Evolutionary conservation across 164 flowering plant genomes (phyloP).

Genomic region (Warburgia ugandensis): DNA sequence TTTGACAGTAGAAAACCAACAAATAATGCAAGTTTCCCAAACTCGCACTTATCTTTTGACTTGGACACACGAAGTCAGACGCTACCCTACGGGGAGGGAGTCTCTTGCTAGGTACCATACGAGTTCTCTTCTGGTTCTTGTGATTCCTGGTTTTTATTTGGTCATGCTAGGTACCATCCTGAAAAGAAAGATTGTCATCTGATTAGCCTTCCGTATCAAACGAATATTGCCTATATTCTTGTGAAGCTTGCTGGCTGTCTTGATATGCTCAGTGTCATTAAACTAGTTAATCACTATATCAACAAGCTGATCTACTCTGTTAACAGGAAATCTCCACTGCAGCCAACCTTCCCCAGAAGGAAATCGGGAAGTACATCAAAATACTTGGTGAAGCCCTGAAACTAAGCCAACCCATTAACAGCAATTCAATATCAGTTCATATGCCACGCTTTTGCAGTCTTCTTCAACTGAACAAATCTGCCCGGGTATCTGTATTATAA

Average conservation of each 20-base stretch:
- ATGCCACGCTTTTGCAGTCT: slow-evolving; percentile 98
- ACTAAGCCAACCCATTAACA: slow-evolving; percentile 90
- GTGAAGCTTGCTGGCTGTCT: not conserved
- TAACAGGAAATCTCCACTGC: slow-evolving; percentile 92
- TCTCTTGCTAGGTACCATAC: too few relatives aligned
- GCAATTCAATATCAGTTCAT: slow-evolving; percentile 94
- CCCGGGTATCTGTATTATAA: slow-evolving; percentile 59
- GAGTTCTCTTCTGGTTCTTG: not conserved
- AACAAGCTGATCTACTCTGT: too few relatives aligned
- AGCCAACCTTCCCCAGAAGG: slow-evolving; percentile 96
- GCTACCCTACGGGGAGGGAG: too few relatives aligned
- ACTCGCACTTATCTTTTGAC: too few relatives aligned
- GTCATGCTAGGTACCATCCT: not conserved
- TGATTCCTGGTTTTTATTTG: not conserved
- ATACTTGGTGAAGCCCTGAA: slow-evolving; percentile 94
- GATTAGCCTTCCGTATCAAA: not conserved
- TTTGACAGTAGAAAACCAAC: too few relatives aligned
- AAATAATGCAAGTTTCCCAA: too few relatives aligned
- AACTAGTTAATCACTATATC: too few relatives aligned
- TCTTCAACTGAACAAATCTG: slow-evolving; percentile 92
- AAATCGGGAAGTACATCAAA: slow-evolving; percentile 96
- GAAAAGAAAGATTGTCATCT: not conserved
- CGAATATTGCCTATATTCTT: not conserved
- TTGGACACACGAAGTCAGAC: too few relatives aligned
- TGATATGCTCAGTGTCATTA: not conserved